Evolutionary conservation across 805 yeast genomes (phyloP).

Genomic region (Candida quercuum): DNA sequence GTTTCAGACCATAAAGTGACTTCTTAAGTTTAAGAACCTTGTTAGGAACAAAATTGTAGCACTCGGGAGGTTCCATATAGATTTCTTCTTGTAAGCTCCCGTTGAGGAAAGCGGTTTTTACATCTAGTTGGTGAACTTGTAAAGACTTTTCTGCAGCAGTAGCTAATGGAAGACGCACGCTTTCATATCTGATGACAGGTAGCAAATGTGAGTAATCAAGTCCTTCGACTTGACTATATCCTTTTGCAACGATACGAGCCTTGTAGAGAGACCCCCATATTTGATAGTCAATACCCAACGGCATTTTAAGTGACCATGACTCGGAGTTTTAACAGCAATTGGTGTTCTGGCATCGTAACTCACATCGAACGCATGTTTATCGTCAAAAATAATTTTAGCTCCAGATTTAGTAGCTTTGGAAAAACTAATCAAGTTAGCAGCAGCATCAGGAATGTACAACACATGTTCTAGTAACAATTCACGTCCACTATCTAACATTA

Average conservation of each 20-base stretch:
- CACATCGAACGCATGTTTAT: too few species aligned
- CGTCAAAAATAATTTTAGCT: too few species aligned
- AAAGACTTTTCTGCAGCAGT: neutral
- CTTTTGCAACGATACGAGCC: conserved; percentile 24
- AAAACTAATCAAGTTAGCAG: too few species aligned
- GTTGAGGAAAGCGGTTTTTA: neutral
- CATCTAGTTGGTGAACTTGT: neutral
- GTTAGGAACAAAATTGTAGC: neutral
- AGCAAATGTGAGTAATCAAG: conserved; percentile 24
- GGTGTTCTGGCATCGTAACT: too few species aligned
- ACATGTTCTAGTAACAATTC: too few species aligned
- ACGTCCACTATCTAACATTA: too few species aligned
- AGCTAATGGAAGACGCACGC: conserved; percentile 8
- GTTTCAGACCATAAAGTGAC: neutral
- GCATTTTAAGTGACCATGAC: too few species aligned
- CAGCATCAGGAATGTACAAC: too few species aligned
- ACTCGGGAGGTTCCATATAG: neutral
- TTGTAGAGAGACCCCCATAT: conserved; percentile 6
- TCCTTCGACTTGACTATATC: conserved; percentile 20
- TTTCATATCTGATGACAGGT: conserved; percentile 22
- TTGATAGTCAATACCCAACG: conserved; percentile 3
- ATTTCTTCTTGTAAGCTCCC: neutral
- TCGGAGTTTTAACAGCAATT: too few species aligned
- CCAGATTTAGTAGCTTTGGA: too few species aligned
- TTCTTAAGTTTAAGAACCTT: neutral